Percentiles rank a stretch among this genome's conserved stretches.
Conservation (phyloP, 371 early-diverging fungal species). For the Rhizomucor miehei region DNA sequence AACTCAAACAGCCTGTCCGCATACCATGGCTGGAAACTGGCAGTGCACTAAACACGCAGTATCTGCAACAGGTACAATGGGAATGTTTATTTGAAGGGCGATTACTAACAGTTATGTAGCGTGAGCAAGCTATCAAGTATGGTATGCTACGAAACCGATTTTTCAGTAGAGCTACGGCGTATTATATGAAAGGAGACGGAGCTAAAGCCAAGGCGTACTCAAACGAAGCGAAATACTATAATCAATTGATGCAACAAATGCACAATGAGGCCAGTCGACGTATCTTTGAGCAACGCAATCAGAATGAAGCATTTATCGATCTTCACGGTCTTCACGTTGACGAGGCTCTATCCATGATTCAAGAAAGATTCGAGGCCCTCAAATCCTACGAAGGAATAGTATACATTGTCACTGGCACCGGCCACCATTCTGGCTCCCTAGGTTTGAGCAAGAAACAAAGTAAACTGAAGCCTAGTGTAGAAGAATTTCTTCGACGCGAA, state of each 20-base stretch:
- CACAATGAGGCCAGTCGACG: conserved; percentile 56
- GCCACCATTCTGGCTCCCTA: conserved; percentile 31
- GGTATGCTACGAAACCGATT: conserved; percentile 56
- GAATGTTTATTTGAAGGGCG: neutral
- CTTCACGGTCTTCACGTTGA: conserved; percentile 62
- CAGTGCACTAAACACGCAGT: conserved; percentile 36
- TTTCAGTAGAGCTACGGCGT: conserved; percentile 55
- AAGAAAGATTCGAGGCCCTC: conserved; percentile 47
- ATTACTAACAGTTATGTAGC: conserved; percentile 9
- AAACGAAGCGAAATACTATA: conserved; percentile 55
- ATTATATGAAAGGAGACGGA: conserved; percentile 55
- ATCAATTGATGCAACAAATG: conserved; percentile 56
- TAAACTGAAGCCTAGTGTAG: conserved; percentile 39
- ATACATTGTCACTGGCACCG: conserved; percentile 24
- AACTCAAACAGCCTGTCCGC: conserved; percentile 33
- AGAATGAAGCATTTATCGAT: conserved; percentile 56
- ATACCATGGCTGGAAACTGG: conserved; percentile 63
- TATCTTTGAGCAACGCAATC: conserved; percentile 52
- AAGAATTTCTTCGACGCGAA: conserved; percentile 26
- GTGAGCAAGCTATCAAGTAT: conserved; percentile 55
- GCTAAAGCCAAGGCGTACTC: conserved; percentile 53
- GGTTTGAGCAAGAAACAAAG: conserved; percentile 38
- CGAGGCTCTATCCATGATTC: conserved; percentile 51
- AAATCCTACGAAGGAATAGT: conserved; percentile 25
- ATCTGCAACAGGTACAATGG: conserved; percentile 43